Evolutionary conservation across 1,284 basidiomycete species (phyloP), one percentile per base, ranked within the genome.

Genomic region (Pseudozyma tsukubaensis): DNA sequence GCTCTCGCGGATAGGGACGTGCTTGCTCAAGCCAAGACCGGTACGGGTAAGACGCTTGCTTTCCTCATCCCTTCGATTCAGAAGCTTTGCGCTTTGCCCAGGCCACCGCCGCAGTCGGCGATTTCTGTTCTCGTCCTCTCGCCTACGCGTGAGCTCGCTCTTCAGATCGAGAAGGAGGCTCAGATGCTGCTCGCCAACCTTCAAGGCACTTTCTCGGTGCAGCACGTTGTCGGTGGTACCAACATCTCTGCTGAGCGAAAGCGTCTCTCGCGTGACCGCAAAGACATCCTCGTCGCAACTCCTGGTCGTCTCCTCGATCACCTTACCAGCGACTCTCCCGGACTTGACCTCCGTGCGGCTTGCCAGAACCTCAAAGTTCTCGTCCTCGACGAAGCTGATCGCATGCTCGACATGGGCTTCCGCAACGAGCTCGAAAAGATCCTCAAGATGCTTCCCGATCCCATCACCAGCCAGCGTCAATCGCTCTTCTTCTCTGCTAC

Each of bases 11-110:
- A 85, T 43, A 77, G 80, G 36, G 87, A 87, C 56, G 81, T 87
- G 4, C 72, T 94, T 39, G 92, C 93, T 19, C 90, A 92, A 79
- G 93, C 94, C n/a, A 92, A 91, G 85, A 96, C 94, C 0, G 94
- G 94, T 45, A 95, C 94, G 0, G 94, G 94, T 52, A 97, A 97
- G 86, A 97, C 94, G 0, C 86, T 95, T 37, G 93, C 90, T 0
- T 97, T 96, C 87, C 89, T 97, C 55, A 88, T 97, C 6, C 94
- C 94, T 5, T 92, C 92, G 12, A 88, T 97, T 67, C 92, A 96
- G 69, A 79, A 77, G 13, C 75, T 88, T 34, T 72, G 72, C 43
- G 42, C 55, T 5, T 52, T 69, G 5, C 58, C 63, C 43, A 53
- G 53, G 19, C 72, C 70, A 4, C 85, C 61, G 12, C 64, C 73